Evolutionary conservation across 2,329 filamentous ascomycete species (phyloP), one percentile per base, ranked within the genome.

Genomic region (Endocalyx cinctus): DNA sequence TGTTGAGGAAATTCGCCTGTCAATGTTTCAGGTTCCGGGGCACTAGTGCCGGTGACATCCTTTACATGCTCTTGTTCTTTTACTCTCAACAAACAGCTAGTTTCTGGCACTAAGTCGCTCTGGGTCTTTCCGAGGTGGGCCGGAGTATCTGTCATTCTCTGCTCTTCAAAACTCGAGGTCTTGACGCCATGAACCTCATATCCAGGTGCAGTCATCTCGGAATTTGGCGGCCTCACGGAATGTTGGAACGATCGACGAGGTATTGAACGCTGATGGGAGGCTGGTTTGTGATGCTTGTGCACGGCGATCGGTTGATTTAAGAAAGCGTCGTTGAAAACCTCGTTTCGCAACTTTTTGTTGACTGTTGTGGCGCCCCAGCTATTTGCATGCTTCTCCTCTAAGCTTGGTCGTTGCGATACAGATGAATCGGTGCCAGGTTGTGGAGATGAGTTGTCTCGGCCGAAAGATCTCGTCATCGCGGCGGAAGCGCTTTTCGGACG

Each of bases 321-420:
- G 52, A 96, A 96, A 0, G 90, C 90, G 55, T 96, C 89, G 25
- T 88, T 86, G 52, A 96, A 83, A 1, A 96, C 88, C 57, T 94
- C 87, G 55, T 94, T 90, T 39, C 89, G 82, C 25, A 97, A 63
- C 38, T 82, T 79, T 49, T 85, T 84, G 55, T 97, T 97, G 38
- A 96, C 85, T 15, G 84, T 89, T 0, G 89, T 96, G 12, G 88
- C 87, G 6, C 90, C 89, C 89, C 90, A 96, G 50, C 78, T 81
- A 45, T 77, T 77, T 6, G 77, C 72, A 49, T 72, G 69, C 14
- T 73, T 66, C 27, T 77, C 69, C 16, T 77, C 71, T 38, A 81
- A 50, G 4, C 50, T 55, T 5, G 71, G 70, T 15, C 70, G 49
- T 13, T 29, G 26, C 17, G 36, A 31, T 25, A 33, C 23, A 26